Conservation (phyloP, 257 asterid species). For the Nicotiana undulata region DNA sequence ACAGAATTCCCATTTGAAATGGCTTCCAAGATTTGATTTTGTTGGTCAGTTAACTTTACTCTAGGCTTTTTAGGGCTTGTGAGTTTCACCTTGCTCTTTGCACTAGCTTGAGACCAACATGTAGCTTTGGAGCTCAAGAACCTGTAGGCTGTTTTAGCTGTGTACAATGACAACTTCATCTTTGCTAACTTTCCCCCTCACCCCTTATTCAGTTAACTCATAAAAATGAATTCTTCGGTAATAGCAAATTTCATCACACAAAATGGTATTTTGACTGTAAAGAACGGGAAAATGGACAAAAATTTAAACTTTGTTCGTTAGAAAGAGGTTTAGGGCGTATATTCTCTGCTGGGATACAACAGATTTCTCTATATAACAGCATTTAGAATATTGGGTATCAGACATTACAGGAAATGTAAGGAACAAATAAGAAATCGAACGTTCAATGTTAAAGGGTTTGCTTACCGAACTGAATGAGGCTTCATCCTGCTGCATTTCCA, state of each 20-base stretch:
- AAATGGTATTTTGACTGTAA: background rate
- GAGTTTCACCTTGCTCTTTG: conserved; percentile 17
- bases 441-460: background rate
- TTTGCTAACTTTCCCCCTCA: background rate
- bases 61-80: conserved; percentile 19
- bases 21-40: conserved; percentile 42
- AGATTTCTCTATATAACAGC: background rate
- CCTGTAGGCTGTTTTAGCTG: conserved; percentile 29
- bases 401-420: background rate
- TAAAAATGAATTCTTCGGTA: background rate
- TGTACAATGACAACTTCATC: conserved; percentile 35
- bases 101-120: conserved; percentile 4
- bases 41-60: conserved; percentile 54
- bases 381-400: background rate
- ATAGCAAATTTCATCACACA: background rate
- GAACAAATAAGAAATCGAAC: background rate
- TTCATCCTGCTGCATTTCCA: background rate
- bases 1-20: conserved; percentile 43
- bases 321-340: background rate
- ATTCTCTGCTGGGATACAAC: background rate
- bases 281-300: background rate
- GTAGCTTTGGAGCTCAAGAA: conserved; percentile 34
- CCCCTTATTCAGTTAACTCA: background rate
- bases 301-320: background rate
- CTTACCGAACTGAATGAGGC: background rate